A percentile compares a stretch with the other conserved stretches of the same genome.
These are phyloP conservation scores for Linum usitatissimum DNA, from an alignment of 345 rosid genomes.

Conservation along the genomic window DNA sequence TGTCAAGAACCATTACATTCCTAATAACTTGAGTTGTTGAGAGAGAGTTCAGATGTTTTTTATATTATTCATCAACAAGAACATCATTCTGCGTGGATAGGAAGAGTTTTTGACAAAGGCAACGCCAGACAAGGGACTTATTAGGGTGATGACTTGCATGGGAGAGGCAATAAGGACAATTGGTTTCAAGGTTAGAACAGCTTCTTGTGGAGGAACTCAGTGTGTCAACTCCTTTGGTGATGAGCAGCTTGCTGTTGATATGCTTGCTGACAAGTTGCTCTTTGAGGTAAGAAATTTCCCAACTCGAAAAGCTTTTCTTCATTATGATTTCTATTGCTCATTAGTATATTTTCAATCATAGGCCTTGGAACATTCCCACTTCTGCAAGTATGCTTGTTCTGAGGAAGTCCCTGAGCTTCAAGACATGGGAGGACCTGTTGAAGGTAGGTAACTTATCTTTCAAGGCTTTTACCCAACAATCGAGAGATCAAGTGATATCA, in stretches of 20 bases:
- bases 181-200: slow-evolving; percentile 83
- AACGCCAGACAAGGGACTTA: slow-evolving; percentile 70
- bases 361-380: slow-evolving; percentile 87
- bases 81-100: slow-evolving; percentile 20
- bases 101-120: slow-evolving; percentile 85
- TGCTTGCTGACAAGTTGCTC: slow-evolving; percentile 89
- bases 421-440: slow-evolving; percentile 93
- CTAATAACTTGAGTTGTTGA: no score
- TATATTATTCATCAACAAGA: no score
- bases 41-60: no score
- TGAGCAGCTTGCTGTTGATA: slow-evolving; percentile 94
- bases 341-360: slow-evolving; percentile 7
- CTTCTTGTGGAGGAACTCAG: slow-evolving; percentile 96
- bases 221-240: slow-evolving; percentile 91
- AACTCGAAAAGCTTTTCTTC: background rate
- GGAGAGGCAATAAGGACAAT: slow-evolving; percentile 94
- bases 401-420: slow-evolving; percentile 95
- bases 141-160: slow-evolving; percentile 73
- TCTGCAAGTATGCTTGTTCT: slow-evolving; percentile 93
- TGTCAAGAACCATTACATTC: no score
- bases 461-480: background rate
- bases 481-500: background rate
- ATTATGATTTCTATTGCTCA: background rate
- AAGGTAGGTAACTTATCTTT: slow-evolving; percentile 40
- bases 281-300: slow-evolving; percentile 46